Evolutionary conservation across 2,329 filamentous ascomycete genomes (phyloP), one percentile per base, ranked within the genome.

Genomic region (Apiospora sp.): DNA sequence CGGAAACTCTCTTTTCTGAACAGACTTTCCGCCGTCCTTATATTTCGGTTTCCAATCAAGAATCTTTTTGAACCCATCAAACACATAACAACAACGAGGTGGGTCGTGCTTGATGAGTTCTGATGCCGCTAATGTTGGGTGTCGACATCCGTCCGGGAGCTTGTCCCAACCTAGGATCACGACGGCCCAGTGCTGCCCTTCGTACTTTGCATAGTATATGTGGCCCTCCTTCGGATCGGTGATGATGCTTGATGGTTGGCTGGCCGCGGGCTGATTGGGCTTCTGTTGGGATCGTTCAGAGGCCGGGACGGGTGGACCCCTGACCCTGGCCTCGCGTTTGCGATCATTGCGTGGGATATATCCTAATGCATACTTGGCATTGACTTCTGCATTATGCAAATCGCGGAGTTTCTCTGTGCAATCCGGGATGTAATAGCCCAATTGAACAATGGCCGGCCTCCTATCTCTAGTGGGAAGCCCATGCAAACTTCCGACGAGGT

Each of bases 81-180:
- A 80, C 3, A 73, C 69, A 68, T 84, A 84, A 67, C 84, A 84
- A 67, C 84, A 84, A 27, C 72, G 77, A 0, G 83, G 83, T 0
- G 76, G 77, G 0, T 69, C 61, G 0, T 75, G 68, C 2, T 68
- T 72, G 7, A 76, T 76, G 16, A 69, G 48, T 34, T 49, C 14
- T 8, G 67, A 48, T 69, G 27, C 67, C 2, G 16, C 67, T 34
- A 69, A 24, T 14, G 67, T 49, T 3, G 27, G 5, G 14, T 49
- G 30, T 14, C 14, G 27, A 24, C 67, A 69, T 46, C 27, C 44
- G 4, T 69, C 67, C 5, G 48, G 72, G 24, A 79, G 77, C 37
- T 80, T 76, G 46, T 80, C 80, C 80, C 80, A 83, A 2, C 82
- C 83, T 14, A 84, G 76, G 27, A 84, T 78, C 72, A 85, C 74